Percentiles rank a stretch among this genome's conserved stretches.
These are phyloP conservation scores for Cetraspora pellucida DNA, from an alignment of 192 early-diverging fungal genomes.

Conservation along the genomic window DNA sequence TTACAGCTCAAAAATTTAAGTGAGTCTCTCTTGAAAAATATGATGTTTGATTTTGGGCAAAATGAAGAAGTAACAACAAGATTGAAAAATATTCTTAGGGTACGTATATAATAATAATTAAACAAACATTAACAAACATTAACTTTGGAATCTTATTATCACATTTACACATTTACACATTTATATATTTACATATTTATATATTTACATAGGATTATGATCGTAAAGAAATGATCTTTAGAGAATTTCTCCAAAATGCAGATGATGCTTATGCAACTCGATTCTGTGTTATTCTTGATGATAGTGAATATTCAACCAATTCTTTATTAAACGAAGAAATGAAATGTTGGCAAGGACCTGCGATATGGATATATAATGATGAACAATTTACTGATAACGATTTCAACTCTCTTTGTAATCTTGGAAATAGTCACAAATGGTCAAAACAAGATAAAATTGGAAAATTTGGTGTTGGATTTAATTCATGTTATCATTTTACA, in stretches of 20 bases:
- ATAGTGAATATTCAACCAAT: background rate
- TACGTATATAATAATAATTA: no score
- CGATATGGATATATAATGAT: conserved; percentile 39
- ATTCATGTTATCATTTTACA: conserved; percentile 39
- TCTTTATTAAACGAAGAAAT: conserved; percentile 34
- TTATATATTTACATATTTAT: no score
- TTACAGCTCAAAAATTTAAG: no score
- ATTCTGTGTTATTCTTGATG: conserved; percentile 36
- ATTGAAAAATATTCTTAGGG: no score
- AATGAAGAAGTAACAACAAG: no score
- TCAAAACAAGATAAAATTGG: conserved; percentile 37
- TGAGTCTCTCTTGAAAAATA: no score
- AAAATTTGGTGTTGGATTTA: conserved; percentile 40
- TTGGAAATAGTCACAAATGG: conserved; percentile 33
- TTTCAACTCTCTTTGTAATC: conserved; percentile 24
- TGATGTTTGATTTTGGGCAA: no score
- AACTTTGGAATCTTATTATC: no score
- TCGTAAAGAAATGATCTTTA: no score
- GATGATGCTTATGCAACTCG: conserved; percentile 39
- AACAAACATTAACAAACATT: no score
- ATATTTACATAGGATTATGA: no score
- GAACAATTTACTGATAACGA: conserved; percentile 35
- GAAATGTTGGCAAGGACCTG: conserved; percentile 40
- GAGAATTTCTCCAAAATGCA: background rate
- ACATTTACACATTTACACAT: no score